phyloP scores from a whole-genome alignment of 2,329 filamentous ascomycete species.

The Fusarium udum region DNA sequence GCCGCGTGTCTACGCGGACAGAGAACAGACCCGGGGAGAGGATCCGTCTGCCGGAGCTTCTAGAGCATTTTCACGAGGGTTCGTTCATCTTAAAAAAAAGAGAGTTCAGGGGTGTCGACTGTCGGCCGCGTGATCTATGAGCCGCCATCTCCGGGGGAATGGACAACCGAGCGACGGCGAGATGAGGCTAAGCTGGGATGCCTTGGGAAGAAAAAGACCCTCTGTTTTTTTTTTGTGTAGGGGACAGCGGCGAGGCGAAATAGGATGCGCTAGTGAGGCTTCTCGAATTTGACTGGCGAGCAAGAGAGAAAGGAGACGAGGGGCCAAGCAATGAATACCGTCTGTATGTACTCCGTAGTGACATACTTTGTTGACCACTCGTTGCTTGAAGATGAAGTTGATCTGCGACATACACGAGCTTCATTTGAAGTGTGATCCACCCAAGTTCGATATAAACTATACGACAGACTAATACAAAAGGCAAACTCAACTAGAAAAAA shows the following conservation, averaged over 20 bases:
- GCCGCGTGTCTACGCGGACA: not conserved
- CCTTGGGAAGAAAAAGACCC: not conserved
- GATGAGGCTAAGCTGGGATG: slow-evolving; percentile 38
- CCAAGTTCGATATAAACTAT: not conserved
- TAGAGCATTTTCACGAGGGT: slow-evolving; percentile 35
- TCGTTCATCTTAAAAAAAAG: slow-evolving; percentile 31
- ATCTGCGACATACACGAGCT: slow-evolving; percentile 11
- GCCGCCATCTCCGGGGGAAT: slow-evolving; percentile 42
- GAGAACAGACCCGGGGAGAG: slow-evolving; percentile 18
- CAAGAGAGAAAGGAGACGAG: slow-evolving; percentile 14
- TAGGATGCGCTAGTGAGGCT: slow-evolving; percentile 14
- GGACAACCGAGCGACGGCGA: slow-evolving; percentile 29
- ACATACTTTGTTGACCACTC: slow-evolving; percentile 12
- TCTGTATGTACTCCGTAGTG: too few relatives aligned
- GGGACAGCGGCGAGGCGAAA: slow-evolving; percentile 22
- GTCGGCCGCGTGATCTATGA: slow-evolving; percentile 39
- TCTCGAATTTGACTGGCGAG: slow-evolving; percentile 28
- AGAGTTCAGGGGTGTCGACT: slow-evolving; percentile 28
- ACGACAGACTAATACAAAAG: not conserved
- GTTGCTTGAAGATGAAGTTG: not conserved
- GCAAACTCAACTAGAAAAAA: not conserved
- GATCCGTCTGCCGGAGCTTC: slow-evolving; percentile 32
- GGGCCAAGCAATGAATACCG: not conserved
- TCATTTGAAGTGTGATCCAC: slow-evolving; percentile 17
- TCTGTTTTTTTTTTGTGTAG: not conserved